These are phyloP conservation scores for Planoprotostelium fungivorum DNA, from an alignment of 78 protist species.

Conservation along the genomic window DNA sequence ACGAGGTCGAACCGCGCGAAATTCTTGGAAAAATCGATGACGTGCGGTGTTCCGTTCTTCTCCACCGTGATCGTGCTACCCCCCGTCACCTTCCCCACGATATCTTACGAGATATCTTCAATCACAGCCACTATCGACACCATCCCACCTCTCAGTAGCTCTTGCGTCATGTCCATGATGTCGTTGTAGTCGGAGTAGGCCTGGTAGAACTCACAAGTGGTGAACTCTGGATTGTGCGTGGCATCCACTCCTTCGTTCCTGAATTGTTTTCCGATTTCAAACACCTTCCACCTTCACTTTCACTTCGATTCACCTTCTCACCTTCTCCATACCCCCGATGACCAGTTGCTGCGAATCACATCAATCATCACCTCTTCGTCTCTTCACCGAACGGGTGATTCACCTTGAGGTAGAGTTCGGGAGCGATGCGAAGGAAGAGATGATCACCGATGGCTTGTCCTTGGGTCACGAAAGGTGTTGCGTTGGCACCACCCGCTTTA, in stretches of 20 bases:
- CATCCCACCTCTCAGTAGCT: conserved; percentile 64
- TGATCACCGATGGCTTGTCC: conserved; percentile 94
- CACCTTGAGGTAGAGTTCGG: conserved; percentile 98
- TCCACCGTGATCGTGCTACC: background rate
- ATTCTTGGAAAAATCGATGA: conserved; percentile 96
- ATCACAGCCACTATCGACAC: too few species aligned
- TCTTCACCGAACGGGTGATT: background rate
- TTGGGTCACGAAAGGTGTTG: conserved; percentile 97
- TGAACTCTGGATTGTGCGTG: conserved; percentile 99
- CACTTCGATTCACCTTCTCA: background rate
- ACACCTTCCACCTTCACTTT: conserved; percentile 91
- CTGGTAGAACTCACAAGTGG: conserved; percentile 98
- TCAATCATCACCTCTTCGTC: background rate
- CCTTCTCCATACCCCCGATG: conserved; percentile 97
- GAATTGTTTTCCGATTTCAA: conserved; percentile 98
- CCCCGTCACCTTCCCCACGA: background rate
- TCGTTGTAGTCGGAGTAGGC: conserved; percentile 99
- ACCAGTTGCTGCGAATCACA: conserved; percentile 71
- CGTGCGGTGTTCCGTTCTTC: background rate
- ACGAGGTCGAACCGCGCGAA: conserved; percentile 87
- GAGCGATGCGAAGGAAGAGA: conserved; percentile 97
- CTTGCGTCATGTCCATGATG: conserved; percentile 94
- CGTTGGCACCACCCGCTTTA: conserved; percentile 97
- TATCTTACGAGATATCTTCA: background rate
- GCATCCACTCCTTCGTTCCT: conserved; percentile 98